Percentiles rank a stretch among this genome's conserved stretches.
Evolutionary conservation across 176 grass and related monocot genomes (phyloP).

Genomic region (Echinochloa phyllopogon): DNA sequence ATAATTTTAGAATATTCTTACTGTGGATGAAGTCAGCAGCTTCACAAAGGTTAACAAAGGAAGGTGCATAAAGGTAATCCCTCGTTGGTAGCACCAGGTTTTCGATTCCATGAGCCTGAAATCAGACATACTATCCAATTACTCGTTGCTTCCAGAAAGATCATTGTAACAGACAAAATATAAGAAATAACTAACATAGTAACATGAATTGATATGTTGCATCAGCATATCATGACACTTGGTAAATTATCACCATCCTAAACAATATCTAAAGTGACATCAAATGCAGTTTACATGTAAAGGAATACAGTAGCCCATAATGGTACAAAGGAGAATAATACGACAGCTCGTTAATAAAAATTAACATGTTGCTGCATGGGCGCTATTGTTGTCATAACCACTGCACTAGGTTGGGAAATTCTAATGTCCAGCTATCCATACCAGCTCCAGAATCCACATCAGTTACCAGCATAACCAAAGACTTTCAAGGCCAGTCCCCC

Average conservation of each 20-base stretch:
- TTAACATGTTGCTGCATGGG: background rate
- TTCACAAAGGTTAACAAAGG: slow-evolving; percentile 71
- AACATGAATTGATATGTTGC: background rate
- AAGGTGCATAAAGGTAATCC: slow-evolving; percentile 98
- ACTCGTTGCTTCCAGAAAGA: background rate
- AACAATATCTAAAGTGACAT: background rate
- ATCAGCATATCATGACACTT: background rate
- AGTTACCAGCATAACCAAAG: background rate
- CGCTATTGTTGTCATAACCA: background rate
- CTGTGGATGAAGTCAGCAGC: slow-evolving; percentile 89
- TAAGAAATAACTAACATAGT: background rate
- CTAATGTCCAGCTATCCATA: background rate
- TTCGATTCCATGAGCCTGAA: slow-evolving; percentile 84
- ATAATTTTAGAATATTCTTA: slow-evolving; percentile 54
- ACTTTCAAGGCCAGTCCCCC: background rate
- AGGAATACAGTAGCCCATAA: background rate
- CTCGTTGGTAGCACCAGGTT: slow-evolving; percentile 87
- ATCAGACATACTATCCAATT: slow-evolving; percentile 32
- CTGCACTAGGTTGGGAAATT: background rate
- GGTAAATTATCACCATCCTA: background rate
- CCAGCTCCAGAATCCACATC: background rate
- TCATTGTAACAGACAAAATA: background rate
- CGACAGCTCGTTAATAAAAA: background rate
- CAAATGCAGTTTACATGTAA: background rate
- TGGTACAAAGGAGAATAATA: background rate